phyloP scores from a whole-genome alignment of 148 eudicot species.

The Rhododendron ferrugineum region DNA sequence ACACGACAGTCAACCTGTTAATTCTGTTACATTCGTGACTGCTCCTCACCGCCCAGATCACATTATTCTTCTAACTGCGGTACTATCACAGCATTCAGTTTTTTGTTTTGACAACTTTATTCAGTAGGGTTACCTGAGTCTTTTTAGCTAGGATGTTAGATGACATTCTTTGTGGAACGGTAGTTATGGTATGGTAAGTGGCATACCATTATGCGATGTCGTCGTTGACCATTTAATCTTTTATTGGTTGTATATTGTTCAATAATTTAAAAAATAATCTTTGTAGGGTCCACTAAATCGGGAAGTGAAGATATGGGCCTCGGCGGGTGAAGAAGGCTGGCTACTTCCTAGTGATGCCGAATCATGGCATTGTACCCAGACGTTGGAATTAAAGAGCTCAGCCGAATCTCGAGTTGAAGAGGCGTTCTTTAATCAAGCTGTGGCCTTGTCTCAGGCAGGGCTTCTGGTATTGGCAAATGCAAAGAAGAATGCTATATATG shows the following conservation, averaged over 20 bases:
- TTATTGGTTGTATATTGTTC: neutral
- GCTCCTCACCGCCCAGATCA: conserved; percentile 85
- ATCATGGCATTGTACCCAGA: conserved; percentile 91
- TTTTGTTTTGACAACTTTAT: conserved; percentile 5
- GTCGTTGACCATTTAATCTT: neutral
- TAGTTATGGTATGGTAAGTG: neutral
- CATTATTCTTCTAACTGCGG: conserved; percentile 86
- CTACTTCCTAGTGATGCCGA: conserved; percentile 94
- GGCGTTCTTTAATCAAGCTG: conserved; percentile 91
- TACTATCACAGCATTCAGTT: conserved; percentile 20
- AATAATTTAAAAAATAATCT: neutral
- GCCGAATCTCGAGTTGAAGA: conserved; percentile 60
- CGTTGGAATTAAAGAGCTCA: conserved; percentile 80
- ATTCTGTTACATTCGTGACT: conserved; percentile 79
- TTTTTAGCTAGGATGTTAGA: conserved; percentile 2
- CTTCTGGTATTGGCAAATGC: conserved; percentile 92
- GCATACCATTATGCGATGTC: neutral
- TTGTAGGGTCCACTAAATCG: conserved; percentile 83
- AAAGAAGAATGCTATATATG: conserved; percentile 94
- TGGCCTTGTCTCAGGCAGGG: conserved; percentile 81
- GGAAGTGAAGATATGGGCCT: conserved; percentile 87
- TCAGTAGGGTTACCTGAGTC: neutral
- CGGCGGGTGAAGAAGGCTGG: conserved; percentile 97
- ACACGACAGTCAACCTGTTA: conserved; percentile 89
- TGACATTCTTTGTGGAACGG: neutral